A percentile compares a stretch with the other conserved stretches of the same genome.
These are phyloP conservation scores for Gnomoniopsis smithogilvyi DNA, from an alignment of 2,329 filamentous ascomycete genomes.

Conservation along the genomic window DNA sequence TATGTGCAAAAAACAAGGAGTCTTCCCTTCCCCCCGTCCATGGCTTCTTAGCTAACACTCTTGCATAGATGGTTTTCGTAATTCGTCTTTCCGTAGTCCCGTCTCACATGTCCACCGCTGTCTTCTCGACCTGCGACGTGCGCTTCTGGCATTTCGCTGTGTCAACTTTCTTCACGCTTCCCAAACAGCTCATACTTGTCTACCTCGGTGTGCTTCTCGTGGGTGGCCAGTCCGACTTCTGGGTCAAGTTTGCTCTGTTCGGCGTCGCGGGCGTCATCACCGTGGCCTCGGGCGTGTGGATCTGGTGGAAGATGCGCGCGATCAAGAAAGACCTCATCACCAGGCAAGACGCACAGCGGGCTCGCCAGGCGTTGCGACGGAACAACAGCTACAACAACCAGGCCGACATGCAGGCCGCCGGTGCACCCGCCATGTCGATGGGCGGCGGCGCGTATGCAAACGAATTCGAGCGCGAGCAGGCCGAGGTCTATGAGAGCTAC, in stretches of 20 bases:
- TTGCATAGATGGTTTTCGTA: constrained; percentile 33
- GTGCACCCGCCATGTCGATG: neutral
- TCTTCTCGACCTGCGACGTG: constrained; percentile 40
- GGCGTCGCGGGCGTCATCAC: constrained; percentile 32
- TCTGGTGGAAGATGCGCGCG: constrained; percentile 33
- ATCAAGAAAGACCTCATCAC: constrained; percentile 32
- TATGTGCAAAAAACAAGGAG: constrained; percentile 15
- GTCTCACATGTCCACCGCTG: constrained; percentile 39
- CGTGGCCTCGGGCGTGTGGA: constrained; percentile 32
- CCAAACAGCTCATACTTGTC: constrained; percentile 39
- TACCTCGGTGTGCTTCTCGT: constrained; percentile 37
- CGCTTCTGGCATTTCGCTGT: constrained; percentile 38
- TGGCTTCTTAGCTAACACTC: constrained; percentile 29
- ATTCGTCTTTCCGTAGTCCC: constrained; percentile 39
- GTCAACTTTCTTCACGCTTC: constrained; percentile 37
- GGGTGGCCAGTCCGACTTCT: constrained; percentile 24
- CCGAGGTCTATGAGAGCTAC: constrained; percentile 5
- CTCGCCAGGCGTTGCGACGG: constrained; percentile 8
- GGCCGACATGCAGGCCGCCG: neutral
- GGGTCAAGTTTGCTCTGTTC: constrained; percentile 32
- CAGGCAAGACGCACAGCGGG: constrained; percentile 28
- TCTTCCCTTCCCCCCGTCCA: neutral
- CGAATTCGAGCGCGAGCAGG: neutral
- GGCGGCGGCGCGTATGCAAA: neutral
- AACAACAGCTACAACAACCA: constrained; percentile 14